Base-by-base conservation (phyloP, 1,284 basidiomycete species). In the Ustilago loliicola region DNA sequence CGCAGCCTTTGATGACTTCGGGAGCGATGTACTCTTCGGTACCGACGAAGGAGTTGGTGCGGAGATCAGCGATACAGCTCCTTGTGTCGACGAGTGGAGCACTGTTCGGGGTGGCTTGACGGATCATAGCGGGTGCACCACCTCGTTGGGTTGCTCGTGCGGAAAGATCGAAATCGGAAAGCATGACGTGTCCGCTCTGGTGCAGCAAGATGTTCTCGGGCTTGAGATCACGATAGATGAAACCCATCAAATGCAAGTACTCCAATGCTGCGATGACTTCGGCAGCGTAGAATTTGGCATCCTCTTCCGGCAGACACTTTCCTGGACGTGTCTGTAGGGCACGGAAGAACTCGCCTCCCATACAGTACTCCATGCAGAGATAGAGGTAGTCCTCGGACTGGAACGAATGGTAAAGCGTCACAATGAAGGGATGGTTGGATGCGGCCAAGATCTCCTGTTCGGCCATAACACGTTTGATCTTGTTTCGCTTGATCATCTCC, bases 1-100 rank as follows among this genome's bases (percentile, higher is more conserved):
- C 97, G 86, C 94, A 92, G 52, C 95, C 96, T 84, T 95, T 94
- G 86, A 99, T 99, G 69, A 99, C 97, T 88, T 98, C 96, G 72
- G 96, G 96, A 48, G 96, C 96, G 85, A 98, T 98, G 89, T 99
- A 98, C 88, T 98, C 96, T 90, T 98, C 96, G 38, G 96, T 99
- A 42, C 96, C 96, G 77, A 99, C 96, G 87, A 98, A 98, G 57
- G 96, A 98, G 88, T 99, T 98, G 38, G 97, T 98, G 84, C 97
- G 91, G 88, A 99, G 96, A 88, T 98, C 94, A 52, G 93, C 95
- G 66, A 96, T 98, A 88, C 97, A 99, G 55, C 93, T 94, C 88
- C 95, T 93, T 9, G 97, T 99, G 88, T 99, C 96, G 80, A 99
- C 92, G 81, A 97, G 88, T 48, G 94, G 95, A 56, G 93, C 94